A percentile compares a stretch with the other conserved stretches of the same genome.
These are phyloP conservation scores for Termitomyces sp. DNA, from an alignment of 768 basidiomycete genomes.

Conservation along the genomic window DNA sequence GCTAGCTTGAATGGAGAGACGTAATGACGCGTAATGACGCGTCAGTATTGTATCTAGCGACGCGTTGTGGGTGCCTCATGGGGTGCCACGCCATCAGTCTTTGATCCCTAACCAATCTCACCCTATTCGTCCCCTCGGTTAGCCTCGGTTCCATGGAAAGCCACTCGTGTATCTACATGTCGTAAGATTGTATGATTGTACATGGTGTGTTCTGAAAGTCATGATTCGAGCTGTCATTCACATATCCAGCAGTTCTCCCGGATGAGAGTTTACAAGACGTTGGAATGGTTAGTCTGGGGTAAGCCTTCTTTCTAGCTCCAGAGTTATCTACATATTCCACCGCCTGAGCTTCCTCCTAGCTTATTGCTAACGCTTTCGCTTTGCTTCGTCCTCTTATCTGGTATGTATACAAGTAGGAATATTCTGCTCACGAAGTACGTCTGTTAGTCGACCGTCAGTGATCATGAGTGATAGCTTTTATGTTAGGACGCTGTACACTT, in stretches of 20 bases:
- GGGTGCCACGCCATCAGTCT: slow-evolving; percentile 15
- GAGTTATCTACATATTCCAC: background rate
- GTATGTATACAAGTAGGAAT: background rate
- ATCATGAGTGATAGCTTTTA: too few relatives aligned
- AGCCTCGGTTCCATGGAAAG: slow-evolving; percentile 19
- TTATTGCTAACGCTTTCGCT: background rate
- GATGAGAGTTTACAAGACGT: background rate
- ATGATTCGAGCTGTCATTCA: background rate
- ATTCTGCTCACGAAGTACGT: background rate
- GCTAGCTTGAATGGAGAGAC: slow-evolving; percentile 11
- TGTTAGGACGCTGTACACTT: background rate
- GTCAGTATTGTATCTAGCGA: slow-evolving; percentile 19
- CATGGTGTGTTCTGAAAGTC: background rate
- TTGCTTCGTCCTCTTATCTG: background rate
- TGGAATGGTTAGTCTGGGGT: background rate
- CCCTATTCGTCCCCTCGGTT: slow-evolving; percentile 15
- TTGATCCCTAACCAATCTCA: slow-evolving; percentile 19
- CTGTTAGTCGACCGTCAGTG: background rate
- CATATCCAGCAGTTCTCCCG: background rate
- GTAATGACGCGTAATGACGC: slow-evolving; percentile 46
- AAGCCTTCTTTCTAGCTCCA: background rate
- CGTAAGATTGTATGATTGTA: background rate
- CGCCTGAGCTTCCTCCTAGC: background rate
- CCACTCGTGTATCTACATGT: background rate
- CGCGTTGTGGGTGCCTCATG: slow-evolving; percentile 14